Conservation (phyloP, 768 basidiomycete genomes). For the Butyriboletus loyo region DNA sequence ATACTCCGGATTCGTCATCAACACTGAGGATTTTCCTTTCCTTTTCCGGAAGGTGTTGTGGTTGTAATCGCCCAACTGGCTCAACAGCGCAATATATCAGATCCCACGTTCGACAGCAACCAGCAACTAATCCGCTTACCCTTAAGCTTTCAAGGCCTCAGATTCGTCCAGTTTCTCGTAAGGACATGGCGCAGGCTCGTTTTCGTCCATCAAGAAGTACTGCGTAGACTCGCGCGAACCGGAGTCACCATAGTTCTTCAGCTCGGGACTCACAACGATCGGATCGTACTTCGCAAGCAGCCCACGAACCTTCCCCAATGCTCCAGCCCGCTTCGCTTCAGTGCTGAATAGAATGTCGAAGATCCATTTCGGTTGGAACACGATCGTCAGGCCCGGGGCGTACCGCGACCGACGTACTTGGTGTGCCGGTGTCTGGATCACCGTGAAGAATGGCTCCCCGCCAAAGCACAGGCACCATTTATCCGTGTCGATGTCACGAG, state of each 20-base stretch:
- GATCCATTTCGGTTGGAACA: conserved; percentile 25
- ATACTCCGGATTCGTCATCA: background rate
- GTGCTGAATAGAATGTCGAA: conserved; percentile 22
- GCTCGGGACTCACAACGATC: conserved; percentile 20
- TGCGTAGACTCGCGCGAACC: conserved; percentile 22
- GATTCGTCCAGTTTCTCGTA: conserved; percentile 10
- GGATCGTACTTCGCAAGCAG: conserved; percentile 20
- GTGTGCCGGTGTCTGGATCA: conserved; percentile 21
- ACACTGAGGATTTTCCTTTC: background rate
- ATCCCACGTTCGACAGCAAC: background rate
- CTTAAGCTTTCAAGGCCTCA: conserved; percentile 1
- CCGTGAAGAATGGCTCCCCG: conserved; percentile 20
- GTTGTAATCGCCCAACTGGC: background rate
- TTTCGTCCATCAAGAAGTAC: conserved; percentile 23
- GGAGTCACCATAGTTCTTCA: conserved; percentile 22
- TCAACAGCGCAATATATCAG: background rate
- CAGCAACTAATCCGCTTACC: background rate
- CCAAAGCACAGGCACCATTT: conserved; percentile 23
- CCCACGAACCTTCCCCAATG: conserved; percentile 15
- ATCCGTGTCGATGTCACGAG: conserved; percentile 22
- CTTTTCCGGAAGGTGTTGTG: conserved; percentile 3
- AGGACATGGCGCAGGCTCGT: conserved; percentile 18
- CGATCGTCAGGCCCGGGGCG: conserved; percentile 19
- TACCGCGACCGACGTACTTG: conserved; percentile 22
- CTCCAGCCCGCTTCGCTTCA: conserved; percentile 17